A percentile compares a stretch with the other conserved stretches of the same genome.
Conservation (phyloP, 306 rosid genomes). For the Lathyrus aphaca region DNA sequence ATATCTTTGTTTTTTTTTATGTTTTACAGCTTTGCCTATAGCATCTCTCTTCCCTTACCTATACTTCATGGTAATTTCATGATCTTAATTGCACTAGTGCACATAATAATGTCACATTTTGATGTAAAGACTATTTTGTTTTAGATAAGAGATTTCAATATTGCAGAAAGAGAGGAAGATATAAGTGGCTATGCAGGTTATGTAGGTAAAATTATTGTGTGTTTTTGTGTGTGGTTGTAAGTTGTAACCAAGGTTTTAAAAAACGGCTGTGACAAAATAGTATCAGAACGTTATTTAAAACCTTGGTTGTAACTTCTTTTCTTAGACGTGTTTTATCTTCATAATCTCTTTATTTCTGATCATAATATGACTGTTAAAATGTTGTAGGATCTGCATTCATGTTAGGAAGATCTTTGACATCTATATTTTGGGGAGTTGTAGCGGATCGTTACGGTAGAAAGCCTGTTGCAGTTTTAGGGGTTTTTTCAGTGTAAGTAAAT, state of each 20-base stretch:
- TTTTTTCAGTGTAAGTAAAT: constrained; percentile 59
- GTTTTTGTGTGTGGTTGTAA: too few species aligned
- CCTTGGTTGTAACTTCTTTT: background rate
- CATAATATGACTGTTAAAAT: constrained; percentile 18
- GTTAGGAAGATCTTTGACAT: constrained; percentile 84
- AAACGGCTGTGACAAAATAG: too few species aligned
- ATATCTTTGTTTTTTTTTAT: constrained; percentile 6
- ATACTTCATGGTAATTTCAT: constrained; percentile 50
- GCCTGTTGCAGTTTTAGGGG: constrained; percentile 68
- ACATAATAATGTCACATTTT: background rate
- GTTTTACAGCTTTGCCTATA: constrained; percentile 43
- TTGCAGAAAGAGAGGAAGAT: constrained; percentile 79
- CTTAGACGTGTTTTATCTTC: background rate
- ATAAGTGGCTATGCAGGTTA: constrained; percentile 76
- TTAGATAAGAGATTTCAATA: constrained; percentile 73
- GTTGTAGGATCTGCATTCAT: constrained; percentile 75
- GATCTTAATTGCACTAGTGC: too few species aligned
- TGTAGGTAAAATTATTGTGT: constrained; percentile 55
- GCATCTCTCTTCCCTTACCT: constrained; percentile 47
- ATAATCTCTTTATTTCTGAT: constrained; percentile 4
- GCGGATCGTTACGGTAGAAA: constrained; percentile 92
- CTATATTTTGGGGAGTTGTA: constrained; percentile 75
- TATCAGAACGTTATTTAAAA: too few species aligned
- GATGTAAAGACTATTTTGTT: background rate
- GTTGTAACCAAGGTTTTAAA: too few species aligned